Evolutionary conservation across 192 early-diverging fungal species (phyloP).

Genomic region (Thamnidium elegans): DNA sequence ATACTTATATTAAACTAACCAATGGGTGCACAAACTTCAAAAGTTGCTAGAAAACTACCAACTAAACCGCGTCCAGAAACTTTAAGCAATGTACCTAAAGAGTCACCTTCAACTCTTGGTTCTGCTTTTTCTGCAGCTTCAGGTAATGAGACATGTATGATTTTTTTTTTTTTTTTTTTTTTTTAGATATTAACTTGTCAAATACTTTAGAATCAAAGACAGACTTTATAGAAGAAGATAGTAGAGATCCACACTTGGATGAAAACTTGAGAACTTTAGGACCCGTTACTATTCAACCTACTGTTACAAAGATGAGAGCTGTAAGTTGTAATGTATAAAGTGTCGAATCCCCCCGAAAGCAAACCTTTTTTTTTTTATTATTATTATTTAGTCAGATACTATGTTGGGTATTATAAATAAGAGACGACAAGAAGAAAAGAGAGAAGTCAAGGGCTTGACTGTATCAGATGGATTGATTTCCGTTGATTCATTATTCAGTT

Average conservation of each 20-base stretch:
- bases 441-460: constrained; percentile 1
- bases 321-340: constrained; percentile 1
- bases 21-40: constrained; percentile 25
- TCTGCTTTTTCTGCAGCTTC: neutral
- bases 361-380: neutral
- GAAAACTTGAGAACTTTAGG: constrained; percentile 12
- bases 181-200: neutral
- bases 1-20: neutral
- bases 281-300: constrained; percentile 18
- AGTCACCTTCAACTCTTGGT: constrained; percentile 12
- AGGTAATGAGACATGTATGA: neutral
- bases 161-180: neutral
- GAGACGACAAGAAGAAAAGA: constrained; percentile 7
- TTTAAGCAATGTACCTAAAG: constrained; percentile 4
- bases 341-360: too few relatives aligned
- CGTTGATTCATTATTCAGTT: constrained; percentile 16
- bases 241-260: constrained; percentile 10
- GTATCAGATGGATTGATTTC: constrained; percentile 1
- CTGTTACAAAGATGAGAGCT: constrained; percentile 22
- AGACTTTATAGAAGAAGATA: constrained; percentile 13
- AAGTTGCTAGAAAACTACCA: constrained; percentile 12
- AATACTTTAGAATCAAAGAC: constrained; percentile 3
- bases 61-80: constrained; percentile 15
- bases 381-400: constrained; percentile 19
- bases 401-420: constrained; percentile 25